Percentiles rank a stretch among this genome's conserved stretches.
phyloP scores from a whole-genome alignment of 176 grass and related monocot genomes.

The Triticum timopheevii region DNA sequence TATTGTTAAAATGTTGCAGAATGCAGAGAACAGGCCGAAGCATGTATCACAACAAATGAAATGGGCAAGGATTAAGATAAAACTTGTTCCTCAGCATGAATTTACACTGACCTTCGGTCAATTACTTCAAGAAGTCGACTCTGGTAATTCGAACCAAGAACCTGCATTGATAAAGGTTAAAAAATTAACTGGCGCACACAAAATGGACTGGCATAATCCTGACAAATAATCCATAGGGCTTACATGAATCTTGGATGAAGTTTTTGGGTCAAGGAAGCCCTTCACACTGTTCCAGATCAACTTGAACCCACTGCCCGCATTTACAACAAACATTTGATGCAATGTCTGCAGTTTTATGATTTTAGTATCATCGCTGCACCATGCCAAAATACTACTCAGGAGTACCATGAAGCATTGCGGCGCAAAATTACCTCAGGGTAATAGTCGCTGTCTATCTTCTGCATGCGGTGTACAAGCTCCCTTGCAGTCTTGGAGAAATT shows the following conservation, averaged over 20 bases:
- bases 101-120: slow-evolving; percentile 66
- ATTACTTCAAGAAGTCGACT: slow-evolving; percentile 88
- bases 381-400: not conserved
- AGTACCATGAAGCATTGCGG: not conserved
- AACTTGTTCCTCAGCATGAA: not conserved
- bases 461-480: slow-evolving; percentile 73
- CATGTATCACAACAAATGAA: not conserved
- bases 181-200: not conserved
- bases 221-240: slow-evolving; percentile 7
- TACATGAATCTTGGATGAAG: slow-evolving; percentile 98
- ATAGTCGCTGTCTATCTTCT: slow-evolving; percentile 95
- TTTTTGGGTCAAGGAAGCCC: slow-evolving; percentile 98
- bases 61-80: slow-evolving; percentile 14
- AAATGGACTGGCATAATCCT: not conserved
- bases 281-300: slow-evolving; percentile 92
- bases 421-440: slow-evolving; percentile 81
- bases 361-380: not conserved
- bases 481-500: slow-evolving; percentile 94
- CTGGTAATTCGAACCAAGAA: slow-evolving; percentile 86
- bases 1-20: slow-evolving; percentile 5
- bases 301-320: slow-evolving; percentile 91
- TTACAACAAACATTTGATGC: slow-evolving; percentile 99
- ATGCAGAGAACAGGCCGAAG: not conserved
- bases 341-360: slow-evolving; percentile 59
- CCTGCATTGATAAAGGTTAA: slow-evolving; percentile 29